A percentile compares a stretch with the other conserved stretches of the same genome.
These are phyloP conservation scores for Firmiana major DNA, from an alignment of 345 rosid genomes.

Conservation along the genomic window DNA sequence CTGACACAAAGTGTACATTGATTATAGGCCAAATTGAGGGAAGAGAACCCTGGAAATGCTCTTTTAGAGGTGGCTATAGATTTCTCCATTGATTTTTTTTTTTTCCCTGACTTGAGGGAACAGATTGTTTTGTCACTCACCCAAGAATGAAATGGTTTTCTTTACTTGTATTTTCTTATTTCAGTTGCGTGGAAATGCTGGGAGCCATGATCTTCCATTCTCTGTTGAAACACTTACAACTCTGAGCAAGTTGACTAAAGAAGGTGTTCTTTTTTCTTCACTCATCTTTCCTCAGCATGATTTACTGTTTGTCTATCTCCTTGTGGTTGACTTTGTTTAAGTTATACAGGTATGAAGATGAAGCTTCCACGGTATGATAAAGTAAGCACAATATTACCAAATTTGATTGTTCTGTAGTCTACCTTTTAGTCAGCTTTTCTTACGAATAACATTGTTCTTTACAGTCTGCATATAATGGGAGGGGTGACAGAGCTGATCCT, in stretches of 20 bases:
- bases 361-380: constrained; percentile 89
- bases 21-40: constrained; percentile 71
- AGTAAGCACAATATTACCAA: constrained; percentile 35
- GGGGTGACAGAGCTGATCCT: constrained; percentile 89
- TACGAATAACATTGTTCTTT: constrained; percentile 12
- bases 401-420: background rate
- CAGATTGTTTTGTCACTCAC: background rate
- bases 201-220: constrained; percentile 92
- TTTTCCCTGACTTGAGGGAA: background rate
- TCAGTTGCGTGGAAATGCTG: constrained; percentile 92
- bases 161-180: constrained; percentile 8
- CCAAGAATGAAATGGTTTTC: constrained; percentile 4
- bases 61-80: constrained; percentile 63
- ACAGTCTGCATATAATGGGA: constrained; percentile 89
- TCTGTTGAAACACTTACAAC: constrained; percentile 66
- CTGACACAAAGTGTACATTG: constrained; percentile 12
- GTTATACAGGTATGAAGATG: constrained; percentile 74
- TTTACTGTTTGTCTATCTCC: constrained; percentile 3
- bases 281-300: constrained; percentile 3
- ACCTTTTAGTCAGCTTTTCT: constrained; percentile 2
- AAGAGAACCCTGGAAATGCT: constrained; percentile 67
- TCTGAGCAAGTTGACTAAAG: constrained; percentile 55
- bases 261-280: constrained; percentile 47
- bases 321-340: constrained; percentile 19
- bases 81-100: background rate